phyloP scores from a whole-genome alignment of 2,329 filamentous ascomycete genomes.

The Coniochaeta pulveracea region DNA sequence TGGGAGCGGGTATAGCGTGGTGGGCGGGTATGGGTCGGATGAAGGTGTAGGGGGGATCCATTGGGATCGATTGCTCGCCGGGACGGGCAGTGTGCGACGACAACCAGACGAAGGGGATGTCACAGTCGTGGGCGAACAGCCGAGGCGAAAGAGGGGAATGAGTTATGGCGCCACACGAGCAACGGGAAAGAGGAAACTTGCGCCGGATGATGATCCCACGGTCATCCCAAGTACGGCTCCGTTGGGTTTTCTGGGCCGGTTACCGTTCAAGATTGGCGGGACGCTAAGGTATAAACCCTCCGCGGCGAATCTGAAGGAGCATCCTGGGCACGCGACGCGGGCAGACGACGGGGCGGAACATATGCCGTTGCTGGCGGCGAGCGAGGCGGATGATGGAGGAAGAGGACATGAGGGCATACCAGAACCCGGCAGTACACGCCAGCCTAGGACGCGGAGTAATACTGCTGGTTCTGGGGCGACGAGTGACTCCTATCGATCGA shows the following conservation, averaged over 20 bases:
- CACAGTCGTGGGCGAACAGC: constrained; percentile 49
- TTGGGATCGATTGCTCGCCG: constrained; percentile 70
- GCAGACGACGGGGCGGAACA: constrained; percentile 33
- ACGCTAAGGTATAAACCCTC: constrained; percentile 82
- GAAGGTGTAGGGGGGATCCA: constrained; percentile 58
- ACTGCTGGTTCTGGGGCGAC: constrained; percentile 74
- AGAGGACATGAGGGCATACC: too few relatives aligned
- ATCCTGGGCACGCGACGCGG: constrained; percentile 47
- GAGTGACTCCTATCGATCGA: constrained; percentile 73
- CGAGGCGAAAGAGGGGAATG: constrained; percentile 69
- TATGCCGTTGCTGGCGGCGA: constrained; percentile 53
- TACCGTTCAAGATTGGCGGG: constrained; percentile 78
- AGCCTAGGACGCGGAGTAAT: constrained; percentile 55
- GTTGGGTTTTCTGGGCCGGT: constrained; percentile 69
- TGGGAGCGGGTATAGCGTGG: too few relatives aligned
- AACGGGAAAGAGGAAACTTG: constrained; percentile 28
- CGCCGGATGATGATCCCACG: constrained; percentile 59
- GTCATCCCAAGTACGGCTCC: constrained; percentile 83
- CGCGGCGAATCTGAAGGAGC: constrained; percentile 80
- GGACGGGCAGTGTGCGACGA: constrained; percentile 21
- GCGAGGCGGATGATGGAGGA: constrained; percentile 46
- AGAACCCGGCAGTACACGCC: constrained; percentile 16
- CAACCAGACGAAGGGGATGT: constrained; percentile 16
- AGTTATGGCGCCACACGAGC: constrained; percentile 67
- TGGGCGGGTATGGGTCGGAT: constrained; percentile 48